phyloP scores from a whole-genome alignment of 202 grass and related monocot species.

The Carex arenaria region DNA sequence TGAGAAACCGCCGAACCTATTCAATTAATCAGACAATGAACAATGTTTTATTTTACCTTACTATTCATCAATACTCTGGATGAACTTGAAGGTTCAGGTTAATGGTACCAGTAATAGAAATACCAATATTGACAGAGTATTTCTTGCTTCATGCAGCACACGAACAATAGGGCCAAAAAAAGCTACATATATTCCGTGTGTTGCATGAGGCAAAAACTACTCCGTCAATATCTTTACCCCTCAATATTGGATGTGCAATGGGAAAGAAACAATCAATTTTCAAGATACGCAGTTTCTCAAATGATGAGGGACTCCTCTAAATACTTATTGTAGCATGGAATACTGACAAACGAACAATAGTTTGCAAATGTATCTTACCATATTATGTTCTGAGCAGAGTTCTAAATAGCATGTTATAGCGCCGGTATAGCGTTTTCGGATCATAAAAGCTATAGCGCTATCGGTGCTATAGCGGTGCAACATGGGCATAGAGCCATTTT shows the following conservation, averaged over 20 bases:
- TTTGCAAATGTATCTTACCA: neutral
- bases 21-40: neutral
- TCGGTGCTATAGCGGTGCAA: too few relatives aligned
- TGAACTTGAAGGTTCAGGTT: neutral
- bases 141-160: too few relatives aligned
- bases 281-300: neutral
- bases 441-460: too few relatives aligned
- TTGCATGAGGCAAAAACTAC: too few relatives aligned
- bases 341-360: neutral
- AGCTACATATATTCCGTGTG: too few relatives aligned
- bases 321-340: neutral
- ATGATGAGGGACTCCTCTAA: neutral
- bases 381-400: neutral
- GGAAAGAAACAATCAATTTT: neutral
- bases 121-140: neutral
- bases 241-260: neutral
- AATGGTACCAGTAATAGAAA: neutral
- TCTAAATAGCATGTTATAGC: too few relatives aligned
- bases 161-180: too few relatives aligned
- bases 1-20: constrained; percentile 1
- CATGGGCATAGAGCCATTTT: too few relatives aligned
- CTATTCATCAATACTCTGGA: neutral
- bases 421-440: too few relatives aligned
- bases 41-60: neutral
- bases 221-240: too few relatives aligned